Percentiles rank a stretch among this genome's conserved stretches.
Evolutionary conservation across 1,284 basidiomycete species (phyloP).

Genomic region (Dichomitus squalens): DNA sequence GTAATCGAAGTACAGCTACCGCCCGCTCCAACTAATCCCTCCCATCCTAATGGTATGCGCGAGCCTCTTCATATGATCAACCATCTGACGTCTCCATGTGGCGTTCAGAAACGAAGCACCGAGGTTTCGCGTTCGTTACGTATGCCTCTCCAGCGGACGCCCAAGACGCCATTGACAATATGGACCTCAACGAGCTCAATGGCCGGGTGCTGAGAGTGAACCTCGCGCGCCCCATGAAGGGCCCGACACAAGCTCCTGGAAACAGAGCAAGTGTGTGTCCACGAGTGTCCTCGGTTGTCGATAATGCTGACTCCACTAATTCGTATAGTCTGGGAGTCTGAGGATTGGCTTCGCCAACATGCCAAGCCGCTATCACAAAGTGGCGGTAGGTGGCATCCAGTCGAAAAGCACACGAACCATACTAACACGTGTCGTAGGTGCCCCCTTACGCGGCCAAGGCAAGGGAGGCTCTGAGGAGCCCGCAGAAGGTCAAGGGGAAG

Average conservation of each 20-base stretch:
- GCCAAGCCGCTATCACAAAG: conserved; percentile 72
- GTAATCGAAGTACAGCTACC: conserved; percentile 82
- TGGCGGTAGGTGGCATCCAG: conserved; percentile 51
- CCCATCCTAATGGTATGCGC: conserved; percentile 49
- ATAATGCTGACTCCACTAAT: conserved; percentile 1
- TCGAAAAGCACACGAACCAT: conserved; percentile 8
- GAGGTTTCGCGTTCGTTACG: conserved; percentile 83
- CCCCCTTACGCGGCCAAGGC: conserved; percentile 43
- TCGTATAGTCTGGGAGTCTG: conserved; percentile 79
- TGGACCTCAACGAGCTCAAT: conserved; percentile 81
- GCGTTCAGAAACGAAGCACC: conserved; percentile 67
- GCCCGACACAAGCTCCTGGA: conserved; percentile 59
- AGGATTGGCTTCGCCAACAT: conserved; percentile 78
- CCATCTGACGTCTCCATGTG: conserved; percentile 16
- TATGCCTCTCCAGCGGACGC: conserved; percentile 76
- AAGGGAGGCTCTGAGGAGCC: conserved; percentile 28
- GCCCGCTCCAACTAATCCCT: conserved; percentile 61
- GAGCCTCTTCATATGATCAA: neutral
- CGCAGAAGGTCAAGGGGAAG: conserved; percentile 35
- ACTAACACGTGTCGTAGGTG: conserved; percentile 42
- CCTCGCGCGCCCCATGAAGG: conserved; percentile 73
- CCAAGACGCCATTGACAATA: conserved; percentile 87
- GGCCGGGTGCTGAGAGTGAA: conserved; percentile 79
- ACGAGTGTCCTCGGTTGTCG: conserved; percentile 13
- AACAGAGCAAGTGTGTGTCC: conserved; percentile 70